phyloP scores from a whole-genome alignment of 495 filamentous ascomycete species.

The Copromyces sp. region DNA sequence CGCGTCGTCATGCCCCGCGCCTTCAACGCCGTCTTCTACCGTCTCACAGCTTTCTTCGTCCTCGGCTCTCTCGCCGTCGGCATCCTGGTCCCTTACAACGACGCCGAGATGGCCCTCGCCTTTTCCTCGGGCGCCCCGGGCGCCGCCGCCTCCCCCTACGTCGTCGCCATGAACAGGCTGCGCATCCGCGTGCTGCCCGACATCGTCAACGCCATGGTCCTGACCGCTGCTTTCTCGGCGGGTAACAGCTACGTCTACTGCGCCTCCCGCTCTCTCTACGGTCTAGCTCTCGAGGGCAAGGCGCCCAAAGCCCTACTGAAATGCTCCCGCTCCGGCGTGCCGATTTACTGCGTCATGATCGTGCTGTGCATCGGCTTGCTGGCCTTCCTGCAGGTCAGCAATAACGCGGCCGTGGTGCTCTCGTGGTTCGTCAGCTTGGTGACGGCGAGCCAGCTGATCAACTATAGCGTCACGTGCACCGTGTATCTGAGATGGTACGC shows the following conservation, averaged over 20 bases:
- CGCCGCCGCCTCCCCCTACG: slow-evolving; percentile 69
- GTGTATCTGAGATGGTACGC: slow-evolving; percentile 67
- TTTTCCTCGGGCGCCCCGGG: slow-evolving; percentile 43
- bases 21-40: slow-evolving; percentile 68
- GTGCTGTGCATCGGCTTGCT: slow-evolving; percentile 56
- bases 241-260: slow-evolving; percentile 82
- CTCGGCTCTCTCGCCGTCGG: slow-evolving; percentile 61
- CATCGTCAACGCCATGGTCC: slow-evolving; percentile 68
- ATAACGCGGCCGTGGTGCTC: slow-evolving; percentile 56
- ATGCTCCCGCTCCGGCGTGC: slow-evolving; percentile 51
- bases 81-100: slow-evolving; percentile 53
- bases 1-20: slow-evolving; percentile 55
- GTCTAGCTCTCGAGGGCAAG: slow-evolving; percentile 55
- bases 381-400: slow-evolving; percentile 62
- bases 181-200: slow-evolving; percentile 58
- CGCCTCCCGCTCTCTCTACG: slow-evolving; percentile 65
- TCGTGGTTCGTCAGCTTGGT: slow-evolving; percentile 68
- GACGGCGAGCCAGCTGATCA: slow-evolving; percentile 66
- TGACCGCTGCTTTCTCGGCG: slow-evolving; percentile 69
- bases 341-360: slow-evolving; percentile 50
- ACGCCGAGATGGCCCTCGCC: slow-evolving; percentile 40
- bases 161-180: slow-evolving; percentile 77
- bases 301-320: slow-evolving; percentile 56
- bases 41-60: slow-evolving; percentile 66
- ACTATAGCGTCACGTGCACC: slow-evolving; percentile 58